Conservation (phyloP, 331 rosid genomes). For the Rosa hybrid region DNA sequence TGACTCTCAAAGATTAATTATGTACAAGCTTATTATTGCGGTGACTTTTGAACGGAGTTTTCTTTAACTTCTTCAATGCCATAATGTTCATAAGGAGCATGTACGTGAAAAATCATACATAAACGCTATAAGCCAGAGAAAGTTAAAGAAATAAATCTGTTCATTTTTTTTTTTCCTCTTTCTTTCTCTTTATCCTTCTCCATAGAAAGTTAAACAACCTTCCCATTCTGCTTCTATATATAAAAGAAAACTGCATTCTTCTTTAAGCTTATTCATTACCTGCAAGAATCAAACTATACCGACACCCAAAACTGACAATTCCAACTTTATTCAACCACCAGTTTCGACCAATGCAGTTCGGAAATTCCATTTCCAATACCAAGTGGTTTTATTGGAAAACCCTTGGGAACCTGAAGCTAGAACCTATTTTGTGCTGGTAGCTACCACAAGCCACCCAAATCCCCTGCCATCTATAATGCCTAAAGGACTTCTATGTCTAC, state of each 20-base stretch:
- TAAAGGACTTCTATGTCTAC: background rate
- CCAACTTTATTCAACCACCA: conserved; percentile 6
- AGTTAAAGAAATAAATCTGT: conserved; percentile 4
- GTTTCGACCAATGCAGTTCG: conserved; percentile 55
- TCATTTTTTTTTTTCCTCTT: conserved; percentile 3
- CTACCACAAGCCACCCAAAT: conserved; percentile 73
- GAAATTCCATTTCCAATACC: conserved; percentile 65
- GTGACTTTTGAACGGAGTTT: no score
- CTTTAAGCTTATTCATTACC: conserved; percentile 34
- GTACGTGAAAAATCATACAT: no score
- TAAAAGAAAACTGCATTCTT: conserved; percentile 33
- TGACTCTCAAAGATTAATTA: no score
- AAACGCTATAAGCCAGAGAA: background rate
- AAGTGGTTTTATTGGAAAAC: conserved; percentile 75
- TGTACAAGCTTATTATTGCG: no score
- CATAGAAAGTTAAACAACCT: conserved; percentile 28
- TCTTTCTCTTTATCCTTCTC: background rate
- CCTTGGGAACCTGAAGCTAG: conserved; percentile 53
- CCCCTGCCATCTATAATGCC: conserved; percentile 33
- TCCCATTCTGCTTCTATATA: conserved; percentile 21
- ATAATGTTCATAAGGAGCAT: no score
- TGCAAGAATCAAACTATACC: conserved; percentile 28
- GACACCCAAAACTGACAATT: background rate
- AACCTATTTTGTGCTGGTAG: conserved; percentile 48
- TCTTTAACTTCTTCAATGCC: no score